Evolutionary conservation across 2,329 filamentous ascomycete species (phyloP).

Genomic region (Penicillium sp.): DNA sequence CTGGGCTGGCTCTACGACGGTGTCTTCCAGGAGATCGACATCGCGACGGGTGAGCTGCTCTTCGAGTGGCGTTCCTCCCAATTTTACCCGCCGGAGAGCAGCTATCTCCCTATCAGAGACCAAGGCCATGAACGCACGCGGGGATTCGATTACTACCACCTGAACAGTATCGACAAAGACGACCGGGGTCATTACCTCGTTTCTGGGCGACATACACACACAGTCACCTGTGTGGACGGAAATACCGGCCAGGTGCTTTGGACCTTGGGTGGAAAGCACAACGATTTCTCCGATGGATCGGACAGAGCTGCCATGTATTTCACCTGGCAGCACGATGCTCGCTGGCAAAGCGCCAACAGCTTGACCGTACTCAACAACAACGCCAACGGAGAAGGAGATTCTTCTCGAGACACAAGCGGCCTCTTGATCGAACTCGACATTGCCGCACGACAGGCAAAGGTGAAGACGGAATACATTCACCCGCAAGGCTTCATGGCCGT

Average conservation of each 20-base stretch:
- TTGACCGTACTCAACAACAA: slow-evolving; percentile 28
- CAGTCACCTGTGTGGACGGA: slow-evolving; percentile 41
- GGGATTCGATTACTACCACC: slow-evolving; percentile 52
- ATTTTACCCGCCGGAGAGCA: slow-evolving; percentile 31
- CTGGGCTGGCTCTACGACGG: slow-evolving; percentile 42
- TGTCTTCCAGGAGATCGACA: slow-evolving; percentile 45
- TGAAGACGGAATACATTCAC: slow-evolving; percentile 15
- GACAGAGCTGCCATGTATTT: slow-evolving; percentile 22
- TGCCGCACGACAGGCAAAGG: slow-evolving; percentile 4
- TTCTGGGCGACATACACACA: slow-evolving; percentile 38
- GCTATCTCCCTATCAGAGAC: slow-evolving; percentile 15
- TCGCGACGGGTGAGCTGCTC: slow-evolving; percentile 40
- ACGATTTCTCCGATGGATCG: slow-evolving; percentile 26
- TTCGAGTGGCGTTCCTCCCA: slow-evolving; percentile 47
- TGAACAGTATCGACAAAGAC: slow-evolving; percentile 53
- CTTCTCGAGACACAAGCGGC: slow-evolving; percentile 15
- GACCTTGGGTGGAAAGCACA: slow-evolving; percentile 29
- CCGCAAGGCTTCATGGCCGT: slow-evolving; percentile 17
- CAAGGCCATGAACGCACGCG: slow-evolving; percentile 16
- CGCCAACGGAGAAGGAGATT: slow-evolving; percentile 16
- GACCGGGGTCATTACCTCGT: slow-evolving; percentile 41
- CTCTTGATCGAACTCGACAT: slow-evolving; percentile 17
- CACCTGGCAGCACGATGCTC: slow-evolving; percentile 31
- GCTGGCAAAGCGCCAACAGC: slow-evolving; percentile 22
- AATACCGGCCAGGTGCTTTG: slow-evolving; percentile 24